Percentiles rank a stretch among this genome's conserved stretches.
Evolutionary conservation across 2,329 filamentous ascomycete genomes (phyloP).

Genomic region (Neurospora sp.): DNA sequence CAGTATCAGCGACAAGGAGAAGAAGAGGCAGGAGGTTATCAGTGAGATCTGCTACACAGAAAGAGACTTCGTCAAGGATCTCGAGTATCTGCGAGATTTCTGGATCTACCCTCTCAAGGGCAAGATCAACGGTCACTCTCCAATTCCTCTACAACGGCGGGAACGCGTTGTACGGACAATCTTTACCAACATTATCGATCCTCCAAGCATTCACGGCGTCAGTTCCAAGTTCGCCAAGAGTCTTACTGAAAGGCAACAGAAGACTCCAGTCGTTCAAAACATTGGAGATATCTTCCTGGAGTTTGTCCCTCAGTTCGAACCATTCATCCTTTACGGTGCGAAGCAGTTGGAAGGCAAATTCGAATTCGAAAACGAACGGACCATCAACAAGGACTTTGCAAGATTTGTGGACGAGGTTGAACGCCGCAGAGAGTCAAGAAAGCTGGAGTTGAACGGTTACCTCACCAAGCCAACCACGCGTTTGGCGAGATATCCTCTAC

Average conservation of each 20-base stretch:
- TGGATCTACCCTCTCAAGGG: slow-evolving; percentile 91
- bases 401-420: slow-evolving; percentile 96
- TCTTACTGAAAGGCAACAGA: slow-evolving; percentile 85
- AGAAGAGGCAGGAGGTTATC: slow-evolving; percentile 96
- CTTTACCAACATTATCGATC: slow-evolving; percentile 89
- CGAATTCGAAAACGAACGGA: slow-evolving; percentile 94
- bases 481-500: slow-evolving; percentile 82
- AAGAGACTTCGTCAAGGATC: slow-evolving; percentile 95
- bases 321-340: slow-evolving; percentile 92
- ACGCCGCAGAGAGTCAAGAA: slow-evolving; percentile 88
- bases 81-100: slow-evolving; percentile 95
- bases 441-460: slow-evolving; percentile 94
- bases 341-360: slow-evolving; percentile 96
- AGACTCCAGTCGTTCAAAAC: slow-evolving; percentile 76
- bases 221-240: slow-evolving; percentile 81
- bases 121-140: slow-evolving; percentile 50
- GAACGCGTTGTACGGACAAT: slow-evolving; percentile 90
- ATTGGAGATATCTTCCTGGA: slow-evolving; percentile 92
- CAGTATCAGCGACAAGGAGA: slow-evolving; percentile 78
- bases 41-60: slow-evolving; percentile 99
- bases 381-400: slow-evolving; percentile 71
- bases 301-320: slow-evolving; percentile 84
- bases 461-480: slow-evolving; percentile 95
- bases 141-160: slow-evolving; percentile 76
- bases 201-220: slow-evolving; percentile 70